Conservation (phyloP, 306 rosid genomes). For the Sechiopsis laciniata region DNA sequence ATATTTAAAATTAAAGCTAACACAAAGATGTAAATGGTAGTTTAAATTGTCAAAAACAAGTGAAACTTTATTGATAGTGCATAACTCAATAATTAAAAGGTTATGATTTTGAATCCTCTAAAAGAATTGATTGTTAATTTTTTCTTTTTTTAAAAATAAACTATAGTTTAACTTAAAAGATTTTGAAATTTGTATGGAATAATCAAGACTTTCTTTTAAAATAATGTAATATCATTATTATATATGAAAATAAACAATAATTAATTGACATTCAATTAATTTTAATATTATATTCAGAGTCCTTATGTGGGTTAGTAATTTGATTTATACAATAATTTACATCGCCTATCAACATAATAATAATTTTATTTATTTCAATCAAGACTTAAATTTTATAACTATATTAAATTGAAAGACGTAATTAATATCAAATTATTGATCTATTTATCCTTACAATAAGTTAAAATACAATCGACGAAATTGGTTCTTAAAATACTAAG, state of each 20-base stretch:
- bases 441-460: neutral
- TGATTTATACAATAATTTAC: slow-evolving; percentile 7
- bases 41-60: too few relatives aligned
- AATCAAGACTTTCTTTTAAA: neutral
- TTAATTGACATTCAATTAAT: neutral
- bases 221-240: too few relatives aligned
- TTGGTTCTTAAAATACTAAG: neutral
- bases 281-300: neutral
- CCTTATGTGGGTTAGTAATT: neutral
- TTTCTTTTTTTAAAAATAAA: neutral
- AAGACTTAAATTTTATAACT: neutral
- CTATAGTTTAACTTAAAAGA: neutral
- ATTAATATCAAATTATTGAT: neutral
- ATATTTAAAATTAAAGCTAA: neutral
- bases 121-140: too few relatives aligned
- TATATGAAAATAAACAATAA: neutral
- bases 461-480: neutral
- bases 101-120: too few relatives aligned
- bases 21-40: neutral
- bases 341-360: neutral
- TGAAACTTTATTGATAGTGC: too few relatives aligned
- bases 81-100: too few relatives aligned
- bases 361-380: neutral
- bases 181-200: neutral
- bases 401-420: too few relatives aligned